A percentile compares a stretch with the other conserved stretches of the same genome.
phyloP scores from a whole-genome alignment of 495 filamentous ascomycete genomes.

The Sphaerosporella brunnea region DNA sequence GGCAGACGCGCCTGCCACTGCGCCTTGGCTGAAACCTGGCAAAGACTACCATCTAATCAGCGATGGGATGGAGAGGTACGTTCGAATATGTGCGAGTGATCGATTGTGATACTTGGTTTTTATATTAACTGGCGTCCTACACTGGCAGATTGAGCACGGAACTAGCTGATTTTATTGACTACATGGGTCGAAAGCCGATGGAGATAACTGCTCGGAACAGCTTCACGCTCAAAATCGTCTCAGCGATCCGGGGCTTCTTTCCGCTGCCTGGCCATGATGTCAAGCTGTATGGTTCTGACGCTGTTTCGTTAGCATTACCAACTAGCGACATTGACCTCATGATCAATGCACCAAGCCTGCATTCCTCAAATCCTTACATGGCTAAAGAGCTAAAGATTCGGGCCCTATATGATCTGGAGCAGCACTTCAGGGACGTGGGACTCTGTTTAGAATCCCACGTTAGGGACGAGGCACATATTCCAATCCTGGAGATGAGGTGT shows the following conservation, averaged over 20 bases:
- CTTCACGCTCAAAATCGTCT: background rate
- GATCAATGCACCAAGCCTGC: background rate
- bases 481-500: slow-evolving; percentile 1
- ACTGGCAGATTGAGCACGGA: background rate
- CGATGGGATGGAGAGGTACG: background rate
- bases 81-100: background rate
- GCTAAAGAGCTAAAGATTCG: background rate
- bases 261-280: background rate
- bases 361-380: slow-evolving; percentile 1
- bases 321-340: slow-evolving; percentile 5
- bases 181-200: background rate
- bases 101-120: background rate
- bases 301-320: background rate
- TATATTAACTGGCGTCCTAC: background rate
- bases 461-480: slow-evolving; percentile 4
- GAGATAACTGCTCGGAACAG: background rate
- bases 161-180: slow-evolving; percentile 3
- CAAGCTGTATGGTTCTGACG: slow-evolving; percentile 3
- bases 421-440: background rate
- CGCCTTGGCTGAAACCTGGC: slow-evolving; percentile 2
- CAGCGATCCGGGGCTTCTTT: background rate
- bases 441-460: background rate
- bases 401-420: background rate
- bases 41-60: too few species aligned
- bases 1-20: background rate